Conservation (phyloP, 495 filamentous ascomycete species). For the Aspergillus coremiiformis region DNA sequence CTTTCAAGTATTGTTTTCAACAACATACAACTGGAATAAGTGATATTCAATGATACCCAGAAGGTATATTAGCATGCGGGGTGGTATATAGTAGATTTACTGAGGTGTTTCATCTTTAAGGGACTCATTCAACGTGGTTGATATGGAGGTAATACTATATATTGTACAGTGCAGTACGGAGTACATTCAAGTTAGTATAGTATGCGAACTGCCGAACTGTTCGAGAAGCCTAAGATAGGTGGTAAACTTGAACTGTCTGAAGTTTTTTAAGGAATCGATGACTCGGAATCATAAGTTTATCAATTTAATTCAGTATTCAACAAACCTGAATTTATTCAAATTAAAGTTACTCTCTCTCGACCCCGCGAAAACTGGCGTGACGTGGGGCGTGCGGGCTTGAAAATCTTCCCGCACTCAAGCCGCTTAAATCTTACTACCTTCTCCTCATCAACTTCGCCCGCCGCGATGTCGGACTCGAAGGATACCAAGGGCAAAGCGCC, state of each 20-base stretch:
- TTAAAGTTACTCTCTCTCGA: background rate
- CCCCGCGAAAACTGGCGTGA: slow-evolving; percentile 12
- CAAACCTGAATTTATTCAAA: background rate
- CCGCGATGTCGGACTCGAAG: slow-evolving; percentile 33
- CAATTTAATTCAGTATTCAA: too few species aligned
- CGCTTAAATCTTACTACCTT: slow-evolving; percentile 7
- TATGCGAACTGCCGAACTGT: too few species aligned
- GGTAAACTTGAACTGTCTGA: too few species aligned
- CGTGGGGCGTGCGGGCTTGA: slow-evolving; percentile 25
- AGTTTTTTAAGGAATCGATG: too few species aligned
- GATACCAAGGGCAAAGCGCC: slow-evolving; percentile 38
- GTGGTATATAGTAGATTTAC: background rate
- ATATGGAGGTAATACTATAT: too few species aligned
- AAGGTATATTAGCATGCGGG: slow-evolving; percentile 5
- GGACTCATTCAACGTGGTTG: too few species aligned
- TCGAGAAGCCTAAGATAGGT: too few species aligned
- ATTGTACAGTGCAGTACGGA: too few species aligned
- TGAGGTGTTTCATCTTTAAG: too few species aligned
- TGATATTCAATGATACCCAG: slow-evolving; percentile 11
- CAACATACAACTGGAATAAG: too few species aligned
- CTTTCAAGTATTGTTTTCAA: slow-evolving; percentile 7
- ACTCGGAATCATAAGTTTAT: too few species aligned
- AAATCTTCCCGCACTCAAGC: slow-evolving; percentile 15
- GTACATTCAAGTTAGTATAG: too few species aligned
- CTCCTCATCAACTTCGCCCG: slow-evolving; percentile 10